Conservation (phyloP, 1,139 yeast genomes). For the Hansenula anomala region DNA sequence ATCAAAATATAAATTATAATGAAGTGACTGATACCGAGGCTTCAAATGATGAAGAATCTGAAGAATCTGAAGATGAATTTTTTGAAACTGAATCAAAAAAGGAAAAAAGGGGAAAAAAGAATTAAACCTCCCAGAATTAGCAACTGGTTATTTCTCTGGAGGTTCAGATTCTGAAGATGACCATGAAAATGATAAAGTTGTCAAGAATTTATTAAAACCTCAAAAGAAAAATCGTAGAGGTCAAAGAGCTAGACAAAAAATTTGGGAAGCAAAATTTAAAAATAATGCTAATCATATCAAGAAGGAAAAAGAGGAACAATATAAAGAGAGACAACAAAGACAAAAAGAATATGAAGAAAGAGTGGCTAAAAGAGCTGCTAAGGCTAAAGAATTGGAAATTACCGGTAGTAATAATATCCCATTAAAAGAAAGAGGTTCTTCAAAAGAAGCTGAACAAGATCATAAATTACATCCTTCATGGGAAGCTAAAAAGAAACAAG, state of each 20-base stretch:
- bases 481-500: conserved; percentile 78
- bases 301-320: conserved; percentile 49
- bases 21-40: conserved; percentile 63
- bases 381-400: conserved; percentile 29
- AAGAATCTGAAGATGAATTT: conserved; percentile 34
- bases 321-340: conserved; percentile 52
- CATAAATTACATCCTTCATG: conserved; percentile 83
- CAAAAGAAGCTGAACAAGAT: conserved; percentile 13
- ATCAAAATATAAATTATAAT: conserved; percentile 45
- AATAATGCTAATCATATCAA: conserved; percentile 75
- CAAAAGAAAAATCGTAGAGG: conserved; percentile 87
- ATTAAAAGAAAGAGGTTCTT: conserved; percentile 30
- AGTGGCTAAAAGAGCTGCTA: conserved; percentile 57
- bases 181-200: conserved; percentile 53
- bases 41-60: conserved; percentile 32
- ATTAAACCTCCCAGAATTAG: conserved; percentile 57
- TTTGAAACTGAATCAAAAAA: conserved; percentile 34
- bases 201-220: conserved; percentile 44
- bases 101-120: no score
- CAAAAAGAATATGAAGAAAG: conserved; percentile 71
- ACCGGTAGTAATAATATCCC: conserved; percentile 39
- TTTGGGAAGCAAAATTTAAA: conserved; percentile 93
- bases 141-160: conserved; percentile 79
- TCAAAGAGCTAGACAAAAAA: conserved; percentile 93
- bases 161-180: conserved; percentile 55